Conservation (phyloP, 805 yeast species). For the Ogataea haglerorum region DNA sequence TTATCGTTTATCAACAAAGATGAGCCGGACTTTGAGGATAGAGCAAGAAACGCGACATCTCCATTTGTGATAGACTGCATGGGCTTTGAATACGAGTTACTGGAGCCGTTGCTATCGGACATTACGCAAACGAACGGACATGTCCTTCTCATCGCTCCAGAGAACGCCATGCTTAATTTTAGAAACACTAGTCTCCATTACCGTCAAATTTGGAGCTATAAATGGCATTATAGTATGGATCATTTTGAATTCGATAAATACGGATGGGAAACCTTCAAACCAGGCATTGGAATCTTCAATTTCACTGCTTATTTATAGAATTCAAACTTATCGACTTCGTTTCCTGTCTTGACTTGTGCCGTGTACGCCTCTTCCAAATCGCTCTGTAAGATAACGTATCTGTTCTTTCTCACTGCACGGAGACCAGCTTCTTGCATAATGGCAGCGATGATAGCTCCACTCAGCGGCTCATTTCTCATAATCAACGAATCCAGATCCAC, state of each 20-base stretch:
- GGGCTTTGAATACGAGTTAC: slow-evolving; percentile 38
- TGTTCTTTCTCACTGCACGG: slow-evolving; percentile 95
- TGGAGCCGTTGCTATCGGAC: slow-evolving; percentile 3
- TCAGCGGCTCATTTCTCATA: slow-evolving; percentile 91
- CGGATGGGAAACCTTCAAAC: slow-evolving; percentile 42
- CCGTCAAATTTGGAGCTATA: slow-evolving; percentile 34
- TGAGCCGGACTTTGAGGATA: slow-evolving; percentile 9
- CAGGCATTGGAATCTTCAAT: slow-evolving; percentile 62
- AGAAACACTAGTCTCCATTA: slow-evolving; percentile 10
- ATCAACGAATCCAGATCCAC: slow-evolving; percentile 93
- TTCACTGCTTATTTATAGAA: slow-evolving; percentile 68
- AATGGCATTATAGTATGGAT: slow-evolving; percentile 66
- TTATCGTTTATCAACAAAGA: slow-evolving; percentile 19
- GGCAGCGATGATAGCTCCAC: slow-evolving; percentile 98
- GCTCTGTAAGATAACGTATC: slow-evolving; percentile 93
- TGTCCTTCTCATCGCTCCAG: slow-evolving; percentile 28
- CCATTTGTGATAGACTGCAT: slow-evolving; percentile 40
- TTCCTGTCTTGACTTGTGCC: slow-evolving; percentile 91
- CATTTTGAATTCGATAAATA: slow-evolving; percentile 55
- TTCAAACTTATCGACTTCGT: slow-evolving; percentile 95
- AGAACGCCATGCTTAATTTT: slow-evolving; percentile 25
- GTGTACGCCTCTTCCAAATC: slow-evolving; percentile 98
- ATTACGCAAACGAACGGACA: neutral
- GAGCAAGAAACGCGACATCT: slow-evolving; percentile 14
- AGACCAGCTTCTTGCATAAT: slow-evolving; percentile 99